Base-by-base conservation (phyloP, 306 rosid genomes). In the Trifolium subterraneum region DNA sequence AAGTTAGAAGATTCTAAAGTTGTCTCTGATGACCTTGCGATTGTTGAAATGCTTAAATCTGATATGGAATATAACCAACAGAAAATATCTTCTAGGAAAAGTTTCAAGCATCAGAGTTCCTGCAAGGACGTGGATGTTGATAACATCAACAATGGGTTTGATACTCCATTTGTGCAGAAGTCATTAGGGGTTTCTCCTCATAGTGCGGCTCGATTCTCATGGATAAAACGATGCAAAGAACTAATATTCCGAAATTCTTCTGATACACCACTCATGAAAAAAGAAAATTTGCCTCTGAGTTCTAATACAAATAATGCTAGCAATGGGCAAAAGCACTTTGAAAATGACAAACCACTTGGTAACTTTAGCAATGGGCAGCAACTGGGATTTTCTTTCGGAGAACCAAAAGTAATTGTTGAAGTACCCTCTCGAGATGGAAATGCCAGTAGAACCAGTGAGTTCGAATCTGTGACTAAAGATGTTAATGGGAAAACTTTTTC, bases 321-420 rank as follows among this genome's bases (percentile, higher is more conserved):
- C 82, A 77, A 67, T 14, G 66, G 83, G 51, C 75, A 72, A 47
- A 69, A 25, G 61, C 47, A 73, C 68, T 4, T 68, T 77, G 83
- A 75, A 58, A 82, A 75, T 65, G 88, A 79, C 66, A 81, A 78
- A 64, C 70, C 81, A 18, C 73, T 31, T 47, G 81, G 72, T 55
- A 64, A 69, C 68, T 44, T 20, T 70, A 64, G 80, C 38, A 73
- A 79, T 77, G 82, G 84, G 44, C 92, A 61, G 71, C 74, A 78
- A 71, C 74, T 19, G 73, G 75, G 66, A 68, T 73, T 70, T 84
- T 66, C 91, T 65, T 72, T 80, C 52, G 93, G 78, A 42, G 99
- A 92, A 75, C 92, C 99, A 11, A 94, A 88, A 86, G 97, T 80
- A 60, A 88, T 92, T 50, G 93, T 92, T 76, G 97, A 94, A 88